These are phyloP conservation scores for Oidiodendron maius DNA, from an alignment of 495 filamentous ascomycete genomes.

Conservation along the genomic window DNA sequence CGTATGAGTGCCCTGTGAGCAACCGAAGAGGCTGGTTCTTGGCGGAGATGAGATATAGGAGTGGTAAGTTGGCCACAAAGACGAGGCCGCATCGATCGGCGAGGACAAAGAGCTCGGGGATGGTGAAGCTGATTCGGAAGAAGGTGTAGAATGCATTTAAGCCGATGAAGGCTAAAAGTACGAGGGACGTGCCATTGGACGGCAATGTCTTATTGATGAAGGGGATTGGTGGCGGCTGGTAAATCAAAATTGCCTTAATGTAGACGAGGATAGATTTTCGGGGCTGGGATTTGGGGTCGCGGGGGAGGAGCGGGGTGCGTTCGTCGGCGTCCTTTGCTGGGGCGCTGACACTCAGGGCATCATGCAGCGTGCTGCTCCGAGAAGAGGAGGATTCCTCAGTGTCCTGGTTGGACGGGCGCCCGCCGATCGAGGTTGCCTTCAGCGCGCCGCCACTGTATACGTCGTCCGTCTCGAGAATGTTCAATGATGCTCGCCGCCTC, in stretches of 20 bases:
- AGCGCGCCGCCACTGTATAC: not conserved
- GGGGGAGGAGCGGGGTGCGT: constrained; percentile 13
- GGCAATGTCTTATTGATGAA: constrained; percentile 47
- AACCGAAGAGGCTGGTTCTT: constrained; percentile 56
- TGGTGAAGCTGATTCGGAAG: constrained; percentile 37
- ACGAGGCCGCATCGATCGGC: constrained; percentile 47
- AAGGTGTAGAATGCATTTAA: constrained; percentile 52
- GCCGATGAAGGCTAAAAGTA: constrained; percentile 39
- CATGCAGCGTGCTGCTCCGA: constrained; percentile 12
- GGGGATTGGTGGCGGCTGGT: constrained; percentile 49
- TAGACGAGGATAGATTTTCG: constrained; percentile 1
- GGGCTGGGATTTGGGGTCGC: not conserved
- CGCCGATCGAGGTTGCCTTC: not conserved
- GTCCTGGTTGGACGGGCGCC: not conserved
- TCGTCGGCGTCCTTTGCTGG: constrained; percentile 9
- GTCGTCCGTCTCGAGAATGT: not conserved
- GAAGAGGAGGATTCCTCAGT: constrained; percentile 11
- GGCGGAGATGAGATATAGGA: constrained; percentile 55
- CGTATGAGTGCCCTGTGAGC: constrained; percentile 57
- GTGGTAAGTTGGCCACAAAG: constrained; percentile 53
- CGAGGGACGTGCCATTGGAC: constrained; percentile 44
- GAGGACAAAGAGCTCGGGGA: constrained; percentile 44
- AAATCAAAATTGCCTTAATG: constrained; percentile 20
- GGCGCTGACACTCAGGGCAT: constrained; percentile 1
- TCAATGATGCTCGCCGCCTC: constrained; percentile 5